A percentile compares a stretch with the other conserved stretches of the same genome.
Conservation (phyloP, 2,329 filamentous ascomycete genomes). For the Epichloe aotearoae region DNA sequence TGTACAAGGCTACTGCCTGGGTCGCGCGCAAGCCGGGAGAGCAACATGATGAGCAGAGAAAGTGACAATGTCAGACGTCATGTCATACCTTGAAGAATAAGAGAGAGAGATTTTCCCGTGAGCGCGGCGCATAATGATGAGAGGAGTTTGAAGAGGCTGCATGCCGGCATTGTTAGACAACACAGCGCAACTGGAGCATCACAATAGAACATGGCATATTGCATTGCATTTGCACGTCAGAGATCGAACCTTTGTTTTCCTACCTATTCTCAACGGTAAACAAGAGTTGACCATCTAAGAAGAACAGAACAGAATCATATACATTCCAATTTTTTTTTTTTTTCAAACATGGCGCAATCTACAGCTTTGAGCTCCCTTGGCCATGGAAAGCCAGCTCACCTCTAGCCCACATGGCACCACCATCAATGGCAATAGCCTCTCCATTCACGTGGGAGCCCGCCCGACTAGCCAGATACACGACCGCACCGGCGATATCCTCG, state of each 20-base stretch:
- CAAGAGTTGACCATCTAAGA: too few relatives aligned
- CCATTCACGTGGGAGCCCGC: conserved; percentile 61
- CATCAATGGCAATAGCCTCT: conserved; percentile 55
- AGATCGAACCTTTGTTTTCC: not conserved
- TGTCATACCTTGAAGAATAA: too few relatives aligned
- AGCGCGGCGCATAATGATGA: not conserved
- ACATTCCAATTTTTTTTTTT: too few relatives aligned
- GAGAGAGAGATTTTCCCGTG: too few relatives aligned
- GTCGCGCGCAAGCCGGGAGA: conserved; percentile 55
- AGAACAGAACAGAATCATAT: too few relatives aligned
- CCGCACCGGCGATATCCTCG: conserved; percentile 67
- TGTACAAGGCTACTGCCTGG: conserved; percentile 75
- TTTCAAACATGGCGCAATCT: not conserved
- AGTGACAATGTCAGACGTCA: not conserved
- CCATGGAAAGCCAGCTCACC: conserved; percentile 28
- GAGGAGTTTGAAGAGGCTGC: not conserved
- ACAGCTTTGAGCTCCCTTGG: conserved; percentile 27
- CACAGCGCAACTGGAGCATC: not conserved
- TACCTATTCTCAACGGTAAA: not conserved
- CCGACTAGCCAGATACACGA: conserved; percentile 59
- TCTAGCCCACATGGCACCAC: conserved; percentile 43
- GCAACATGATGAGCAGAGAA: not conserved
- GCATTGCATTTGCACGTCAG: not conserved
- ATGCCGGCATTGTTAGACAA: not conserved
- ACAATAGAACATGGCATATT: not conserved